phyloP scores from a whole-genome alignment of 768 basidiomycete genomes.

The Tulasnella sp. region DNA sequence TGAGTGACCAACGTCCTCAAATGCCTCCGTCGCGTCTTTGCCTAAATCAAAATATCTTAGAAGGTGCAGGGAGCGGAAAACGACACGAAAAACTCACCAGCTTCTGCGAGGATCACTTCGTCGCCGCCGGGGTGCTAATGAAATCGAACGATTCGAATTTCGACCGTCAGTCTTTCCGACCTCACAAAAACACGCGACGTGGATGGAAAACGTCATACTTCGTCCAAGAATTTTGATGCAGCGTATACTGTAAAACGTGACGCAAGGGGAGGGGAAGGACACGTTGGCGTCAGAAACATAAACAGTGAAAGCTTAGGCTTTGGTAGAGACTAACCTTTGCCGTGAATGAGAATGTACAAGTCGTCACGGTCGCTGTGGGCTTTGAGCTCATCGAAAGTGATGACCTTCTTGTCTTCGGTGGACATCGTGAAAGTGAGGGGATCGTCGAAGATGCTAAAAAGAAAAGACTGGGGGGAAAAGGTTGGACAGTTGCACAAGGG shows the following conservation, averaged over 20 bases:
- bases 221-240: constrained; percentile 88
- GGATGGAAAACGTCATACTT: constrained; percentile 46
- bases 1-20: constrained; percentile 98
- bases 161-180: not conserved
- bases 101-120: constrained; percentile 92
- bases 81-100: constrained; percentile 49
- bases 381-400: constrained; percentile 61
- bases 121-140: constrained; percentile 91
- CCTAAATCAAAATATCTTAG: constrained; percentile 39
- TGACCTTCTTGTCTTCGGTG: constrained; percentile 25
- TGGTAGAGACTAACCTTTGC: constrained; percentile 55
- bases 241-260: constrained; percentile 65
- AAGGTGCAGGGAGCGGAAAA: not conserved
- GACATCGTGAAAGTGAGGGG: not conserved
- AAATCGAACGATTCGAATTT: constrained; percentile 2
- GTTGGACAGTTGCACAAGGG: not conserved
- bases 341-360: constrained; percentile 75
- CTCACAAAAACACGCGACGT: not conserved
- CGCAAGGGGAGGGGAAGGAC: constrained; percentile 11
- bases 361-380: constrained; percentile 64
- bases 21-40: constrained; percentile 94
- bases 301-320: constrained; percentile 19
- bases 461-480: not conserved
- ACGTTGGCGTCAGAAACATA: constrained; percentile 6
- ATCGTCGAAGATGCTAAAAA: not conserved